A percentile compares a stretch with the other conserved stretches of the same genome.
phyloP scores from a whole-genome alignment of 768 basidiomycete genomes.

The Galerina marginata region DNA sequence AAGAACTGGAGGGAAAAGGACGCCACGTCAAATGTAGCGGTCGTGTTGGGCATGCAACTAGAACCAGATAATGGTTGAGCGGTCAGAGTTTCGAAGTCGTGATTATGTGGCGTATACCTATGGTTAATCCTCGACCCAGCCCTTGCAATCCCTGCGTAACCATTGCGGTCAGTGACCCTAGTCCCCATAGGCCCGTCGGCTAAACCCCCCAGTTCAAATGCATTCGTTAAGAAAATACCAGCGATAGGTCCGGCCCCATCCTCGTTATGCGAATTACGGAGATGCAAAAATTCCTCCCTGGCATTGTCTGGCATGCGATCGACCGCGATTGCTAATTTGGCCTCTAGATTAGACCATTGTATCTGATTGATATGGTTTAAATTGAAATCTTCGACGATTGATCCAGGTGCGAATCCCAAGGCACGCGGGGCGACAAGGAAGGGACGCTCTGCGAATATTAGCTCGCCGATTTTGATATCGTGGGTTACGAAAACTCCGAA shows the following conservation, averaged over 20 bases:
- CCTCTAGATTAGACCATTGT: neutral
- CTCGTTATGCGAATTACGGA: neutral
- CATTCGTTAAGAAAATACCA: too few species aligned
- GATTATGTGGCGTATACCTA: constrained; percentile 27
- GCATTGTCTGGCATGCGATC: constrained; percentile 17
- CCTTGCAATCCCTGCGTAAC: constrained; percentile 20
- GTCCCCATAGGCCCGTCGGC: too few species aligned
- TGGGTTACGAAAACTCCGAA: constrained; percentile 2
- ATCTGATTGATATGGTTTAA: neutral
- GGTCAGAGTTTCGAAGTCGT: neutral
- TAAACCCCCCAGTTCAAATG: too few species aligned
- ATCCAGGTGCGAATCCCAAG: neutral
- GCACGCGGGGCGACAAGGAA: constrained; percentile 6
- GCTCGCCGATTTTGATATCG: constrained; percentile 5
- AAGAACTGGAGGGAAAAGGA: constrained; percentile 36
- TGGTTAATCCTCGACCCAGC: constrained; percentile 39
- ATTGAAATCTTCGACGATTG: neutral
- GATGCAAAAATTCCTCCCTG: constrained; percentile 26
- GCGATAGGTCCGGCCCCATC: neutral
- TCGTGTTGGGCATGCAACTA: constrained; percentile 39
- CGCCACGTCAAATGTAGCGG: constrained; percentile 28
- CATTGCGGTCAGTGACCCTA: neutral
- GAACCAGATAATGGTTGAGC: neutral
- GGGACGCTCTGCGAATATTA: constrained; percentile 11
- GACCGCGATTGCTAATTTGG: neutral